Base-by-base conservation (phyloP, 2,329 filamentous ascomycete species). In the Trichophyton mentagrophytes region DNA sequence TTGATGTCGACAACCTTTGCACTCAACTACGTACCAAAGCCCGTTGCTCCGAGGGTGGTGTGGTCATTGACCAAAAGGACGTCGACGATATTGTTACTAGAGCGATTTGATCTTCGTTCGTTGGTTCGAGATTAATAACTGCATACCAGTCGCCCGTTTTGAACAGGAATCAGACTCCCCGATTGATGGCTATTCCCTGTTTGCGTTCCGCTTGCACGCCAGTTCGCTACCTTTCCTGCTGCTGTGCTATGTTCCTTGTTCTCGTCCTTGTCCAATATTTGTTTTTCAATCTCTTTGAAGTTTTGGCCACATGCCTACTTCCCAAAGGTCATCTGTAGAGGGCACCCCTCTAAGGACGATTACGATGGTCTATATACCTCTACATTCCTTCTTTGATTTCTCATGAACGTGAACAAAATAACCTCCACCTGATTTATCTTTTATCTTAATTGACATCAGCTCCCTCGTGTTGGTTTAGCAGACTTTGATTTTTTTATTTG, bases 11-110 rank as follows among this genome's bases (percentile, higher is more conserved):
- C 70, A 85, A 87, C 38, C 82, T 99, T 25, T 99, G 93, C 76
- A 88, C 87, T 3, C 91, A 99, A 71, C 83, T 99, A 13, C 89
- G 92, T 65, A 89, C 91, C 72, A 99, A 99, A 77, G 93, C 93
- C 61, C 93, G 92, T 71, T 99, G 93, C 73, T 95, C 90, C 0
- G 77, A 95, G 66, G 87, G 82, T 17, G 92, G 93, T 15, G 89
- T 95, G 11, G 89, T 96, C 17, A 88, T 99, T 25, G 87, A 90
- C 64, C 86, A 95, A 75, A 84, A 84, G 60, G 91, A 97, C 68
- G 95, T 97, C 67, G 88, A 96, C 70, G 83, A 80, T 46, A 87
- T 90, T 59, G 80, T 92, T 75, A 81, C 75, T 44, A 71, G 74
- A 61, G 72, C 67, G 22, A 68, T 69, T 36, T 70, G 70, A 58